Percentiles rank a stretch among this genome's conserved stretches.
These are phyloP conservation scores for Mycena floridula DNA, from an alignment of 768 basidiomycete species.

Conservation along the genomic window DNA sequence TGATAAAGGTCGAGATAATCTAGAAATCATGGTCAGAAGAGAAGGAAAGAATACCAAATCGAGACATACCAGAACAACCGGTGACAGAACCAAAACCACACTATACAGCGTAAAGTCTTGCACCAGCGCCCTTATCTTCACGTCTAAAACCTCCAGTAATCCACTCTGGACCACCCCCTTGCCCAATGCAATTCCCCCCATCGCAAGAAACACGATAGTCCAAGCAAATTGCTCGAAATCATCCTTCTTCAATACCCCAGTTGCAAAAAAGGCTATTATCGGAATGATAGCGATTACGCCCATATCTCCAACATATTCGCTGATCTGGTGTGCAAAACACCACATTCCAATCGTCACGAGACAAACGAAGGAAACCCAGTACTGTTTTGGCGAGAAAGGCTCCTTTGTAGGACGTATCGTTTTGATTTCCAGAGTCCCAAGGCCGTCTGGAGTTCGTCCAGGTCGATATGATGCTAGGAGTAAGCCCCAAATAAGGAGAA, in stretches of 20 bases:
- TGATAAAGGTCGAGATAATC: constrained; percentile 92
- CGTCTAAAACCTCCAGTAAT: constrained; percentile 73
- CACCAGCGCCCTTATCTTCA: constrained; percentile 51
- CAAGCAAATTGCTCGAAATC: constrained; percentile 94
- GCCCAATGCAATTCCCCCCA: constrained; percentile 97
- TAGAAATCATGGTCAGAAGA: constrained; percentile 22
- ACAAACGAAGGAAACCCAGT: constrained; percentile 83
- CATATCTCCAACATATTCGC: constrained; percentile 86
- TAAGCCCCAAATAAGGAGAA: constrained; percentile 88
- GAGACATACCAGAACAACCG: constrained; percentile 58
- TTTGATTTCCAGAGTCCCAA: constrained; percentile 78
- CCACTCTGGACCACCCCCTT: constrained; percentile 91
- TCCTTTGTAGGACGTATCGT: constrained; percentile 82
- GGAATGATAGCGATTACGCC: constrained; percentile 95
- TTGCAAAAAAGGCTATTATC: constrained; percentile 88
- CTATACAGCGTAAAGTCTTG: constrained; percentile 57
- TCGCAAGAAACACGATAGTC: constrained; percentile 93
- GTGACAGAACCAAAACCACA: constrained; percentile 66
- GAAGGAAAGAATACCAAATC: too few relatives aligned
- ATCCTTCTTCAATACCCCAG: constrained; percentile 92
- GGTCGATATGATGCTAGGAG: constrained; percentile 80
- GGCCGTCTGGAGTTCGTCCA: constrained; percentile 61
- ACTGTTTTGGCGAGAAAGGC: constrained; percentile 77
- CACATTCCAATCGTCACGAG: constrained; percentile 81
- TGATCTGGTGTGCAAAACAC: constrained; percentile 80